Percentiles rank a stretch among this genome's conserved stretches.
Conservation (phyloP, 2,329 filamentous ascomycete species). For the Apiospora malaysiana region DNA sequence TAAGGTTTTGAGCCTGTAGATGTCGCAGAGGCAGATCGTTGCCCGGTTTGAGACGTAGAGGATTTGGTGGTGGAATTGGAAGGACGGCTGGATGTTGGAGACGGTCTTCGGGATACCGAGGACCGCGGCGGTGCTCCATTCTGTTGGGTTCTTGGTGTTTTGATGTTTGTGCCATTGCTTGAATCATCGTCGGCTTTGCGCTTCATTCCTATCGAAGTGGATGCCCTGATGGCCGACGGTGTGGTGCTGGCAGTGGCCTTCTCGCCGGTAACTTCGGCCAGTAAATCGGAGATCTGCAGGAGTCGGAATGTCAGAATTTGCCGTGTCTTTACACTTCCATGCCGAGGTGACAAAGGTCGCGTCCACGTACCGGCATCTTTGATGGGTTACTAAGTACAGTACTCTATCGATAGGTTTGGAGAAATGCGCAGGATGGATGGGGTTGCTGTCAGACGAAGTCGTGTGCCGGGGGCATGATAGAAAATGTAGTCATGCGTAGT, state of each 20-base stretch:
- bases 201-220: conserved; percentile 47
- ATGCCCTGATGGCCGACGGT: conserved; percentile 35
- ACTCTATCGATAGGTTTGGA: neutral
- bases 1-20: conserved; percentile 20
- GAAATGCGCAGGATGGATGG: conserved; percentile 11
- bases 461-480: conserved; percentile 21
- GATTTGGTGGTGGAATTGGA: conserved; percentile 22
- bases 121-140: neutral
- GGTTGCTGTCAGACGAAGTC: conserved; percentile 19
- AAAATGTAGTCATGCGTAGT: conserved; percentile 21
- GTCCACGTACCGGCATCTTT: conserved; percentile 20
- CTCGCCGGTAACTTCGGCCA: conserved; percentile 66
- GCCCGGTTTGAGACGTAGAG: conserved; percentile 24
- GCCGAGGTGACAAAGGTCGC: neutral
- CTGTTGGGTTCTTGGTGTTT: conserved; percentile 32
- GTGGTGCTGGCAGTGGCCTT: conserved; percentile 46
- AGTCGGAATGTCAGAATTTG: neutral
- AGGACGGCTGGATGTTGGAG: conserved; percentile 31
- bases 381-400: neutral
- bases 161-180: conserved; percentile 32
- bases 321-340: neutral
- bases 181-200: conserved; percentile 63
- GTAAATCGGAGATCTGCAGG: conserved; percentile 59
- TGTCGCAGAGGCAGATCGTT: conserved; percentile 7
- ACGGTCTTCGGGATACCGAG: conserved; percentile 8